These are phyloP conservation scores for Neofusicoccum parvum DNA, from an alignment of 2,329 filamentous ascomycete genomes.

Conservation along the genomic window DNA sequence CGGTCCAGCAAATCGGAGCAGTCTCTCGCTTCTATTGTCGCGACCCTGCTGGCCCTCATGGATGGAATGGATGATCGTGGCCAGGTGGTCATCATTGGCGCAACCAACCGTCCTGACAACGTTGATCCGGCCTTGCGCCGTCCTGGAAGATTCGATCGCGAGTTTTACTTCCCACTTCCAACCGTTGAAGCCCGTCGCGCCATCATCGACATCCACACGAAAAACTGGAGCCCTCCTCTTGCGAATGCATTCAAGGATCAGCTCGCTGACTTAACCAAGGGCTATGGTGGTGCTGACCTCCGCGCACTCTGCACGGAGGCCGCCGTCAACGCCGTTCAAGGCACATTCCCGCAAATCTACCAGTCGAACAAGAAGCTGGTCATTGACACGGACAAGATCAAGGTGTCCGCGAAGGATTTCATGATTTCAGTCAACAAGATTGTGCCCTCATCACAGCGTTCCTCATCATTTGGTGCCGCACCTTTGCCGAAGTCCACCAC, in stretches of 20 bases:
- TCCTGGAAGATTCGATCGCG: slow-evolving; percentile 91
- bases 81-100: slow-evolving; percentile 97
- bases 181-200: slow-evolving; percentile 76
- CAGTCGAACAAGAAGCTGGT: slow-evolving; percentile 84
- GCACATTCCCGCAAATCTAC: slow-evolving; percentile 96
- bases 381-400: slow-evolving; percentile 82
- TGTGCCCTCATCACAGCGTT: slow-evolving; percentile 90
- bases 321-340: slow-evolving; percentile 90
- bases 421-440: slow-evolving; percentile 97
- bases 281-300: slow-evolving; percentile 93
- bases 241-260: slow-evolving; percentile 77
- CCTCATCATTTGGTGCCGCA: slow-evolving; percentile 79
- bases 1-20: slow-evolving; percentile 98
- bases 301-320: slow-evolving; percentile 94
- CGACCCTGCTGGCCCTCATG: slow-evolving; percentile 90
- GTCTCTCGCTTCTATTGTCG: slow-evolving; percentile 96
- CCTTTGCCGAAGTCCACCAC: slow-evolving; percentile 79
- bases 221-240: slow-evolving; percentile 82
- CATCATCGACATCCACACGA: slow-evolving; percentile 94
- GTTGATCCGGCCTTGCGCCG: slow-evolving; percentile 94
- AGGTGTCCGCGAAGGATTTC: slow-evolving; percentile 89
- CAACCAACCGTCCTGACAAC: slow-evolving; percentile 96
- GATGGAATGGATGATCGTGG: slow-evolving; percentile 98
- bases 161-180: slow-evolving; percentile 96
- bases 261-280: slow-evolving; percentile 86